phyloP scores from a whole-genome alignment of 257 asterid species.

The Petunia axillaris region DNA sequence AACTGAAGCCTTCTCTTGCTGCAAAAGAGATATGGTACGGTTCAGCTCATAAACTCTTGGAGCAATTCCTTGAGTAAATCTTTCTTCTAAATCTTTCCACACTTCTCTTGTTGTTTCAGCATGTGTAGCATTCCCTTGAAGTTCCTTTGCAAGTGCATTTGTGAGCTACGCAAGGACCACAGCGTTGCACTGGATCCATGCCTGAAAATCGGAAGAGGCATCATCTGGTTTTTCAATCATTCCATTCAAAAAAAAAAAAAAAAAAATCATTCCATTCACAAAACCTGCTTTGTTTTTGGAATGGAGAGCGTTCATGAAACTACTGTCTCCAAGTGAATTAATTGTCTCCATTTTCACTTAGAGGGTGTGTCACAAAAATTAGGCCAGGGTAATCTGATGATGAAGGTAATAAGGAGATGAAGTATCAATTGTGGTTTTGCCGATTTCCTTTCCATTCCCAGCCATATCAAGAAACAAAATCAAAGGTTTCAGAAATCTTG shows the following conservation, averaged over 20 bases:
- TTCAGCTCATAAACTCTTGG: neutral
- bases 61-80: neutral
- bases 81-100: too few relatives aligned
- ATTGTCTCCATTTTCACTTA: neutral
- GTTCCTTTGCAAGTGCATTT: slow-evolving; percentile 1
- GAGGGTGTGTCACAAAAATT: neutral
- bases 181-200: slow-evolving; percentile 7
- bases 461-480: too few relatives aligned
- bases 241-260: too few relatives aligned
- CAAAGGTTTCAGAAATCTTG: too few relatives aligned
- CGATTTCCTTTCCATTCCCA: too few relatives aligned
- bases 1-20: neutral
- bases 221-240: too few relatives aligned
- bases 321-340: neutral
- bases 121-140: neutral
- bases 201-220: neutral
- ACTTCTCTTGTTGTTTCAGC: slow-evolving; percentile 3
- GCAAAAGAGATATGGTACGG: neutral
- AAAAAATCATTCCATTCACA: neutral
- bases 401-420: neutral
- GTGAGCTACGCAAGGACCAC: neutral
- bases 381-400: neutral
- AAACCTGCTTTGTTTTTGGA: neutral
- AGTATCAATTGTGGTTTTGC: too few relatives aligned
- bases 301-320: neutral